These are phyloP conservation scores for Panellus pusillus DNA, from an alignment of 768 basidiomycete species.

Conservation along the genomic window DNA sequence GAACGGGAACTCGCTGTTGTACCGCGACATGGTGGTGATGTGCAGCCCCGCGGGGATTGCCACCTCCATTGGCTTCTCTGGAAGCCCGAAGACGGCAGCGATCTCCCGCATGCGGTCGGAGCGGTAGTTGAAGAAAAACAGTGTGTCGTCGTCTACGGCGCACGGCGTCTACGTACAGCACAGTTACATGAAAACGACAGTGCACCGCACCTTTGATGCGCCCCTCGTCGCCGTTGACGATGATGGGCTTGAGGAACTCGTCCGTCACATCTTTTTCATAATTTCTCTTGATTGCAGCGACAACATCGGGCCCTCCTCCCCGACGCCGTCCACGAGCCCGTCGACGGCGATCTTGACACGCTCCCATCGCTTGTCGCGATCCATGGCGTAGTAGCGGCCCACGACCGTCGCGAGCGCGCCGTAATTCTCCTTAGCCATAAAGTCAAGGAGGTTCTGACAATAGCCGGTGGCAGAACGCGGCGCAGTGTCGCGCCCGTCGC, in stretches of 20 bases:
- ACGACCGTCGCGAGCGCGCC: constrained; percentile 64
- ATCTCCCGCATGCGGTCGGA: constrained; percentile 96
- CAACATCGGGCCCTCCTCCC: constrained; percentile 34
- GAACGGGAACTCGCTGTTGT: constrained; percentile 91
- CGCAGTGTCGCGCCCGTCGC: constrained; percentile 72
- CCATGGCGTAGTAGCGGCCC: constrained; percentile 75
- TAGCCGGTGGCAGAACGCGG: constrained; percentile 62
- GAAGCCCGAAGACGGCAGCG: constrained; percentile 70
- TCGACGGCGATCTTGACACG: constrained; percentile 73
- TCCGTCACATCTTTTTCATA: constrained; percentile 69
- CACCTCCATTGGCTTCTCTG: constrained; percentile 83
- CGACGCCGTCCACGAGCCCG: constrained; percentile 28
- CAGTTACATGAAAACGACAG: not conserved
- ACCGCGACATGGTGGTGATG: constrained; percentile 91
- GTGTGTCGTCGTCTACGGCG: constrained; percentile 70
- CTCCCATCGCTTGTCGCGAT: constrained; percentile 22
- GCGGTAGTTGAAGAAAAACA: constrained; percentile 97
- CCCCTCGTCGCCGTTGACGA: constrained; percentile 54
- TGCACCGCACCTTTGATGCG: constrained; percentile 53
- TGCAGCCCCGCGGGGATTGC: constrained; percentile 81
- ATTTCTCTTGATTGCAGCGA: constrained; percentile 58
- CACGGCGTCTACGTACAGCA: not conserved
- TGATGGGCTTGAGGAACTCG: constrained; percentile 74
- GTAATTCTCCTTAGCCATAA: constrained; percentile 52
- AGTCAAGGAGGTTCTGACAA: constrained; percentile 54